A percentile compares a stretch with the other conserved stretches of the same genome.
Conservation (phyloP, 495 filamentous ascomycete genomes). For the Aspergillus heteromorphus region DNA sequence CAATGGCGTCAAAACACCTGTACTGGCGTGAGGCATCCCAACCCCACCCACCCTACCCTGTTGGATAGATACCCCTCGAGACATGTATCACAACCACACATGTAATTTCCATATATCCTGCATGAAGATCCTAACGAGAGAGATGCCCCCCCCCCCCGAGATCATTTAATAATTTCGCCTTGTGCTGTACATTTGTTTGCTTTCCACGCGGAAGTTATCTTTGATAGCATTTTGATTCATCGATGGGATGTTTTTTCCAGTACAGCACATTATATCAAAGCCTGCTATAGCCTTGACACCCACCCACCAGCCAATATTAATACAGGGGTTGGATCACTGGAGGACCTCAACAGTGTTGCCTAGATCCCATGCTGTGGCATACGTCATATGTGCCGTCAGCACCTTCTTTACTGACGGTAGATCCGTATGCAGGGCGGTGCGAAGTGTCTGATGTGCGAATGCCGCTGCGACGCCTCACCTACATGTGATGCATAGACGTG, state of each 20-base stretch:
- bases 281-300: not conserved
- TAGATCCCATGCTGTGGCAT: not conserved
- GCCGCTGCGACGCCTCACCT: not conserved
- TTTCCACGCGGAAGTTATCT: too few species aligned
- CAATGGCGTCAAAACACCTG: slow-evolving; percentile 5
- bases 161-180: not conserved
- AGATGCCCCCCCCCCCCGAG: not conserved
- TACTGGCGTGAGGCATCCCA: not conserved
- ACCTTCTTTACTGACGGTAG: not conserved
- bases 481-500: not conserved
- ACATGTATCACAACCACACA: not conserved
- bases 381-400: not conserved
- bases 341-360: not conserved
- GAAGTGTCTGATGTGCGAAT: not conserved
- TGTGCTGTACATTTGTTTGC: not conserved
- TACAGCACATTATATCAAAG: not conserved
- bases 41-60: too few species aligned
- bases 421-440: not conserved
- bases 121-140: not conserved
- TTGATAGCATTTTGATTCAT: not conserved
- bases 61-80: not conserved
- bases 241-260: not conserved
- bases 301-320: not conserved
- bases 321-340: too few species aligned
- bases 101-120: not conserved